Percentiles rank a stretch among this genome's conserved stretches.
phyloP scores from a whole-genome alignment of 148 eudicot genomes.

The Mesembryanthemum crystallinum region DNA sequence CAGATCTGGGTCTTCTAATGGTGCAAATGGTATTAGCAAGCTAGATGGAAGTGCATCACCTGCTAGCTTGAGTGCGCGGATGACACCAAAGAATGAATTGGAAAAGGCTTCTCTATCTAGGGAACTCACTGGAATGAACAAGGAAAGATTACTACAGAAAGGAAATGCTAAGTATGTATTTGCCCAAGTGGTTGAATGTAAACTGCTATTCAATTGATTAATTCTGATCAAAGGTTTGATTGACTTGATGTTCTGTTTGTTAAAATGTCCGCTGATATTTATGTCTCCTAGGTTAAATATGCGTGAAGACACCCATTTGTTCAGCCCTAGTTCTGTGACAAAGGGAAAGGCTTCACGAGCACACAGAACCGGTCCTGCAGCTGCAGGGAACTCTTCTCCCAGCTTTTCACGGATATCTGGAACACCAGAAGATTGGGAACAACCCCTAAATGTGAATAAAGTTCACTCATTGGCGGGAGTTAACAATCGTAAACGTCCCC shows the following conservation, averaged over 20 bases:
- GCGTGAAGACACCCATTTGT: conserved; percentile 54
- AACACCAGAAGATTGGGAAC: conserved; percentile 73
- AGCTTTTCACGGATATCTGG: conserved; percentile 52
- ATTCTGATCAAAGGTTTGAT: neutral
- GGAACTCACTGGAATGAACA: conserved; percentile 61
- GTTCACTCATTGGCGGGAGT: conserved; percentile 51
- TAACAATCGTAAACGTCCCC: conserved; percentile 66
- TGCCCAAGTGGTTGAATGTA: neutral
- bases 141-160: conserved; percentile 60
- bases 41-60: conserved; percentile 49
- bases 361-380: conserved; percentile 52
- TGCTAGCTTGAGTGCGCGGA: conserved; percentile 45
- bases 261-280: conserved; percentile 12
- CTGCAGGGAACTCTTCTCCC: conserved; percentile 52
- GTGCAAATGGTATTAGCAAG: conserved; percentile 56
- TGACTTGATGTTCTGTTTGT: conserved; percentile 11
- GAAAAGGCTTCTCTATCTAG: conserved; percentile 57
- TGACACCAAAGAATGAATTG: conserved; percentile 55
- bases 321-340: conserved; percentile 45
- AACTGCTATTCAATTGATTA: neutral
- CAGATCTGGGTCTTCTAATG: conserved; percentile 63
- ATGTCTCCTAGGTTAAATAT: conserved; percentile 51
- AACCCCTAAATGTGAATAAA: conserved; percentile 46
- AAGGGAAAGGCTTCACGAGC: conserved; percentile 81
- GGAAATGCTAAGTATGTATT: conserved; percentile 64